A percentile compares a stretch with the other conserved stretches of the same genome.
Conservation (phyloP, 2,329 filamentous ascomycete genomes). For the Trichoderma oligosporum region DNA sequence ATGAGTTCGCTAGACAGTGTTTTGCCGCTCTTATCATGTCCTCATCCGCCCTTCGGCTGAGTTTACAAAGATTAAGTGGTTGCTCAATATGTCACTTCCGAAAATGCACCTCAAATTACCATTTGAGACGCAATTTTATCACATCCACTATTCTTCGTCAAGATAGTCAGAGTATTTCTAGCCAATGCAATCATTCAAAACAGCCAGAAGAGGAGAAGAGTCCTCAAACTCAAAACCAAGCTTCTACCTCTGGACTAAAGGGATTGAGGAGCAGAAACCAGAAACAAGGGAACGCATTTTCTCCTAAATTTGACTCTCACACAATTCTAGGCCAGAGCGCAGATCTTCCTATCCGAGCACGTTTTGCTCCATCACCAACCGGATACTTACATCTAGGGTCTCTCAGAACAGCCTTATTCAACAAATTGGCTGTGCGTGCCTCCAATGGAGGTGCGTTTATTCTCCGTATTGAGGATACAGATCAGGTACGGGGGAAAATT, state of each 20-base stretch:
- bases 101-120: background rate
- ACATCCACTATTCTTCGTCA: background rate
- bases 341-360: slow-evolving; percentile 55
- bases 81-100: slow-evolving; percentile 12
- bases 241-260: slow-evolving; percentile 20
- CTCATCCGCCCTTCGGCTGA: slow-evolving; percentile 10
- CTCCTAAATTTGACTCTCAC: slow-evolving; percentile 19
- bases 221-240: background rate
- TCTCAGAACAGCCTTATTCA: slow-evolving; percentile 89
- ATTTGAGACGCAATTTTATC: background rate
- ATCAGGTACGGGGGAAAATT: slow-evolving; percentile 63
- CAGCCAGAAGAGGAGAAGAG: background rate
- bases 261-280: slow-evolving; percentile 24
- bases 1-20: background rate
- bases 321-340: slow-evolving; percentile 42
- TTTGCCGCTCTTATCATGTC: slow-evolving; percentile 17
- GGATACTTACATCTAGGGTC: slow-evolving; percentile 92
- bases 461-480: slow-evolving; percentile 89
- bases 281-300: slow-evolving; percentile 22
- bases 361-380: slow-evolving; percentile 94
- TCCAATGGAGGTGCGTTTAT: slow-evolving; percentile 83
- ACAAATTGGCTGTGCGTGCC: slow-evolving; percentile 82
- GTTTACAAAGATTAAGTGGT: background rate
- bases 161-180: background rate
- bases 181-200: background rate